phyloP scores from a whole-genome alignment of 73 alveolate genomes.

The Tetrahymena borealis region DNA sequence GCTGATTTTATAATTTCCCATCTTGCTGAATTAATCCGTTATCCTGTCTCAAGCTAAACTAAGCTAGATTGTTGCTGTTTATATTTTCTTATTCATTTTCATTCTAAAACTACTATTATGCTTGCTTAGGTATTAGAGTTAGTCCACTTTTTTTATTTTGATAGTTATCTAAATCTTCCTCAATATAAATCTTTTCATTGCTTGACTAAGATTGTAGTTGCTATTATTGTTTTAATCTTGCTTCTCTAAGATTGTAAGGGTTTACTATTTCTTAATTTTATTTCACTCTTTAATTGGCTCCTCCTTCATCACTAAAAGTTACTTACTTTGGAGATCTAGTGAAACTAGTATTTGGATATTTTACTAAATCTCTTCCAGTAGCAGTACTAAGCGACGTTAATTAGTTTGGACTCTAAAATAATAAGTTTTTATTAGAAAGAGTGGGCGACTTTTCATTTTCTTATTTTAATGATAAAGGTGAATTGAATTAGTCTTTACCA shows the following conservation, averaged over 20 bases:
- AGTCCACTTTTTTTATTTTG: not conserved
- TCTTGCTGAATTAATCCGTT: not conserved
- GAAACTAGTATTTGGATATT: not conserved
- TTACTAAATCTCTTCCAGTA: not conserved
- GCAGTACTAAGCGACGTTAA: not conserved
- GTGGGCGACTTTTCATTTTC: not conserved
- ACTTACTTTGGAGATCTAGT: not conserved
- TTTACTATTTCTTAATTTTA: not conserved
- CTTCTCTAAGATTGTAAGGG: not conserved
- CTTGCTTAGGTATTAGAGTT: not conserved
- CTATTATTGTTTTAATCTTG: not conserved
- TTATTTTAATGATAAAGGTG: not conserved
- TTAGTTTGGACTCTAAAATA: not conserved
- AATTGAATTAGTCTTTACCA: not conserved
- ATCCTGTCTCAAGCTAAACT: not conserved
- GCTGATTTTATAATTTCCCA: not conserved
- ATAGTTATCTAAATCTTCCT: too few relatives aligned
- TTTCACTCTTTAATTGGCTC: not conserved
- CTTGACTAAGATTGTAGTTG: too few relatives aligned
- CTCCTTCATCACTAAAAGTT: not conserved
- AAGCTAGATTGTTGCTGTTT: not conserved
- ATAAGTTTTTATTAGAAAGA: not conserved
- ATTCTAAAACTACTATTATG: not conserved
- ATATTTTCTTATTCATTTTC: not conserved
- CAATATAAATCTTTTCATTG: too few relatives aligned